Conservation (phyloP, 768 basidiomycete genomes). For the Lactifluus volemus region DNA sequence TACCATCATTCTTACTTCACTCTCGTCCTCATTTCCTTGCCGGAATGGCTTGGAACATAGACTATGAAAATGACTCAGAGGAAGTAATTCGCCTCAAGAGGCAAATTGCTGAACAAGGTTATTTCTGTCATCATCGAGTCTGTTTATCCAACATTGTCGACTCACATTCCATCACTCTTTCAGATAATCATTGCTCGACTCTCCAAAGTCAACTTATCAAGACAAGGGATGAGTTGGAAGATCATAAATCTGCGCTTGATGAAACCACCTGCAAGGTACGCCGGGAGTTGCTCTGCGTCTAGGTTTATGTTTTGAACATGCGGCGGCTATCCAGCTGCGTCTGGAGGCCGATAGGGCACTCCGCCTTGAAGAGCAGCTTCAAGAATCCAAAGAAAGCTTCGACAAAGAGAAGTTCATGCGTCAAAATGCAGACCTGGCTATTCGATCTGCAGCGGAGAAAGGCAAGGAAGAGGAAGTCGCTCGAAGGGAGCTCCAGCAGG, state of each 20-base stretch:
- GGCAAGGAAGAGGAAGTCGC: conserved; percentile 12
- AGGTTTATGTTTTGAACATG: neutral
- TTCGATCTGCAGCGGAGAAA: conserved; percentile 9
- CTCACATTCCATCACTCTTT: neutral
- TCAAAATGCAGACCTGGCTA: conserved; percentile 15
- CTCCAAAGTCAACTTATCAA: conserved; percentile 17
- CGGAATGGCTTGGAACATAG: conserved; percentile 14
- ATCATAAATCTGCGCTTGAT: conserved; percentile 15
- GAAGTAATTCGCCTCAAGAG: conserved; percentile 17
- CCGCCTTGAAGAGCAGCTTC: conserved; percentile 10
- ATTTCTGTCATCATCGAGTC: neutral
- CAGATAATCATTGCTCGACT: conserved; percentile 16
- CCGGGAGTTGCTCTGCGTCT: neutral
- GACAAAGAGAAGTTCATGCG: conserved; percentile 15
- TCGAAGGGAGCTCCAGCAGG: conserved; percentile 14
- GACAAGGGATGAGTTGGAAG: conserved; percentile 7
- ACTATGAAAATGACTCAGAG: conserved; percentile 19
- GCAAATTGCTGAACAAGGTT: conserved; percentile 20
- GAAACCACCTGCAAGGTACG: conserved; percentile 17
- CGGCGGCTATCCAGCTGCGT: conserved; percentile 2
- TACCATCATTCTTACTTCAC: neutral
- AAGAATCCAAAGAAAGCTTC: conserved; percentile 8
- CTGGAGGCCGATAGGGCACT: conserved; percentile 17
- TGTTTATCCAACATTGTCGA: neutral
- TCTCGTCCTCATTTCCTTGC: conserved; percentile 1